These are phyloP conservation scores for Talaromyces liani DNA, from an alignment of 495 filamentous ascomycete species.

Conservation along the genomic window DNA sequence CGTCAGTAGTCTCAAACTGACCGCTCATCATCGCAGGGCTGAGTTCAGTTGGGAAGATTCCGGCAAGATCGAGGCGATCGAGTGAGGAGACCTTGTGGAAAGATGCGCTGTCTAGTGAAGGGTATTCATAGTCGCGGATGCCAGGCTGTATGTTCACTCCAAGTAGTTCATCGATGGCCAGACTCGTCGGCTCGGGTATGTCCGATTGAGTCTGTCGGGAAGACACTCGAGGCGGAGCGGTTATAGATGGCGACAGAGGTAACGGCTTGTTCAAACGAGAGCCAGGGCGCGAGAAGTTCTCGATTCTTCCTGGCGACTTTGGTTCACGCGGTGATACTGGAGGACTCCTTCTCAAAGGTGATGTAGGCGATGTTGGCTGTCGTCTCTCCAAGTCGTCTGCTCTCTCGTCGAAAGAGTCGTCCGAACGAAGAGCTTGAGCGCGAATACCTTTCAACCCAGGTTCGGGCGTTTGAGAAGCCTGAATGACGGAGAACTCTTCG, in stretches of 20 bases:
- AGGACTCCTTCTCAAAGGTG: conserved; percentile 13
- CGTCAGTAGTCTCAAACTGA: not conserved
- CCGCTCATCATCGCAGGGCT: conserved; percentile 35
- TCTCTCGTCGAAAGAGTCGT: conserved; percentile 34
- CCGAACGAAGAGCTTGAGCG: conserved; percentile 56
- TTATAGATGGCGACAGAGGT: conserved; percentile 23
- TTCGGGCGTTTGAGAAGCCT: conserved; percentile 57
- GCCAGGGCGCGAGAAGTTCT: conserved; percentile 46
- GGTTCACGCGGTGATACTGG: conserved; percentile 17
- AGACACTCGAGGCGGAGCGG: conserved; percentile 23
- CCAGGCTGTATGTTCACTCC: conserved; percentile 23
- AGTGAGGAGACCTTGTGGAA: conserved; percentile 15
- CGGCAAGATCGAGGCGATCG: conserved; percentile 15
- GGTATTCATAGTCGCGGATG: conserved; percentile 28
- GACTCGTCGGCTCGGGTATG: conserved; percentile 29
- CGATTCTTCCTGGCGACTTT: conserved; percentile 29
- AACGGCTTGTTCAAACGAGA: conserved; percentile 25
- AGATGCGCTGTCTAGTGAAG: conserved; percentile 16
- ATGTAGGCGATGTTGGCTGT: conserved; percentile 11
- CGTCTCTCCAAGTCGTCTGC: conserved; percentile 19
- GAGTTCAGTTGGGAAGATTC: conserved; percentile 13
- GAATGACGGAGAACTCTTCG: conserved; percentile 59
- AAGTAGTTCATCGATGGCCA: conserved; percentile 39
- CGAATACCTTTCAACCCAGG: conserved; percentile 55
- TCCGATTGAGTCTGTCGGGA: conserved; percentile 18